Evolutionary conservation across 2,329 filamentous ascomycete genomes (phyloP).

Genomic region (Shiraia sp.): DNA sequence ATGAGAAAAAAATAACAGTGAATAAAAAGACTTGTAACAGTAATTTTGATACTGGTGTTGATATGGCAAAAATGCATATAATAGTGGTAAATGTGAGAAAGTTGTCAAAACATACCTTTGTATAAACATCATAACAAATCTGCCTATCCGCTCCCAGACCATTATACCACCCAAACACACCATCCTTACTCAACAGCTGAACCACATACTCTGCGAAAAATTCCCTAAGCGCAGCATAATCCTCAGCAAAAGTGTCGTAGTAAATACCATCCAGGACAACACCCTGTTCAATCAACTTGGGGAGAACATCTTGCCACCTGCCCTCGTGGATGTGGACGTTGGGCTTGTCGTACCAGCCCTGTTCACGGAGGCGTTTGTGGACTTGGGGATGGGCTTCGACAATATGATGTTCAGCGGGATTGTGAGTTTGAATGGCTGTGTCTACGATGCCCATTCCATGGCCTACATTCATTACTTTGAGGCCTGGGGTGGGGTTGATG

Average conservation of each 20-base stretch:
- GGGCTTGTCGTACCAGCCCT: constrained; percentile 68
- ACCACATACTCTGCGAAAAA: constrained; percentile 45
- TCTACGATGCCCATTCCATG: constrained; percentile 93
- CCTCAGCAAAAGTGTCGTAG: constrained; percentile 46
- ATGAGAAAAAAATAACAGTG: no score
- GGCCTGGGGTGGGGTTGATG: constrained; percentile 63
- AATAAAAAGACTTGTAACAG: no score
- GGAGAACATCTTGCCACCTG: constrained; percentile 80
- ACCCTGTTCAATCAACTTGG: constrained; percentile 67
- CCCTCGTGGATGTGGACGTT: constrained; percentile 68
- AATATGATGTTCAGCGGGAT: constrained; percentile 75
- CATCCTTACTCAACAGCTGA: constrained; percentile 35
- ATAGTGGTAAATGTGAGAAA: no score
- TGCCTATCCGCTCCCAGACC: constrained; percentile 44
- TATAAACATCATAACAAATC: constrained; percentile 47
- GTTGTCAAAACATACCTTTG: no score
- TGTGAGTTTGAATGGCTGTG: constrained; percentile 69
- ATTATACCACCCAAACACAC: constrained; percentile 45
- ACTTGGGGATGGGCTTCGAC: constrained; percentile 84
- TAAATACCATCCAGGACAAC: constrained; percentile 73
- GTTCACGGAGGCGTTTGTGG: constrained; percentile 66
- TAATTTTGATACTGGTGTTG: no score
- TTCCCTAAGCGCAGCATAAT: constrained; percentile 43
- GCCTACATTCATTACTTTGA: constrained; percentile 80
- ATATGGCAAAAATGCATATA: no score